A percentile compares a stretch with the other conserved stretches of the same genome.
Evolutionary conservation across 2,329 filamentous ascomycete species (phyloP).

Genomic region (Purpureocillium lavendulum): DNA sequence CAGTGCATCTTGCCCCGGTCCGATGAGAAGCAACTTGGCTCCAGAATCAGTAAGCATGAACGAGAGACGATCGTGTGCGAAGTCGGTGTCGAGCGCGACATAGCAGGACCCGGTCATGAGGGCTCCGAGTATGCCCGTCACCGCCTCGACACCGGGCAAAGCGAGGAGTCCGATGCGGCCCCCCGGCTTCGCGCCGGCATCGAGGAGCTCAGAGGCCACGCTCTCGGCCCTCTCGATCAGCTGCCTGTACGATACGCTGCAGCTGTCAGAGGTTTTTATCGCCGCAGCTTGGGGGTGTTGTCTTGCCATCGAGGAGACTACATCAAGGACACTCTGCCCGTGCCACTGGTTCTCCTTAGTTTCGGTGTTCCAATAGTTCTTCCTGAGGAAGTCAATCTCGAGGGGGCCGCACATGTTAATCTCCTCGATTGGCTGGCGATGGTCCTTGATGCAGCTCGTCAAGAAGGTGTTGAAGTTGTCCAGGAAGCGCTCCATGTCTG

Average conservation of each 20-base stretch:
- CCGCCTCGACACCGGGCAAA: slow-evolving; percentile 13
- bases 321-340: slow-evolving; percentile 11
- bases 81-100: slow-evolving; percentile 16
- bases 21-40: slow-evolving; percentile 10
- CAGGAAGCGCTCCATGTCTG: no score
- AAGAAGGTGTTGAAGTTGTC: no score
- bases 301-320: slow-evolving; percentile 9
- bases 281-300: slow-evolving; percentile 13
- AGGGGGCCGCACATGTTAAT: slow-evolving; percentile 13
- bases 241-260: slow-evolving; percentile 13
- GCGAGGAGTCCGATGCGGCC: slow-evolving; percentile 11
- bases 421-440: slow-evolving; percentile 15
- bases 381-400: slow-evolving; percentile 11
- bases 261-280: slow-evolving; percentile 15
- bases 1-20: slow-evolving; percentile 10
- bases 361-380: slow-evolving; percentile 13
- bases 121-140: slow-evolving; percentile 12
- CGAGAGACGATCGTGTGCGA: slow-evolving; percentile 14
- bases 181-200: slow-evolving; percentile 10
- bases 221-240: slow-evolving; percentile 13
- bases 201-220: slow-evolving; percentile 12
- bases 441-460: slow-evolving; percentile 15
- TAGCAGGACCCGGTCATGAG: slow-evolving; percentile 14
- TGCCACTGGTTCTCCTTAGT: slow-evolving; percentile 12
- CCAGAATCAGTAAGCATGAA: slow-evolving; percentile 15